Evolutionary conservation across 306 rosid species (phyloP).

Genomic region (Cucurbita pepo): DNA sequence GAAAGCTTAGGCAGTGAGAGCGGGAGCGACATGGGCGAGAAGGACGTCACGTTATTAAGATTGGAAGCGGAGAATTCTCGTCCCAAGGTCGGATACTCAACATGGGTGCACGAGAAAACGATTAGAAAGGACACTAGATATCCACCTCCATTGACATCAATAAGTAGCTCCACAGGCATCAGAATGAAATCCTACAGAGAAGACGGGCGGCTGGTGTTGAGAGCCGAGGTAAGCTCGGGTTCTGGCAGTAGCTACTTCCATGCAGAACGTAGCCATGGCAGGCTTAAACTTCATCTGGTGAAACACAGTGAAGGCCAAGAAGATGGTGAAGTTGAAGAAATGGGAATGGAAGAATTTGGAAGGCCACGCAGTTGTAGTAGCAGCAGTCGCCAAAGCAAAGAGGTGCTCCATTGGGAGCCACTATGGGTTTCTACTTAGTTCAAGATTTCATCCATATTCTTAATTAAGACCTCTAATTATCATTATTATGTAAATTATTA

Average conservation of each 20-base stretch:
- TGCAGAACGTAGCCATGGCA: conserved; percentile 35
- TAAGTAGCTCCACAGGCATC: conserved; percentile 18
- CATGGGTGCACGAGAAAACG: not conserved
- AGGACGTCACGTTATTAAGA: conserved; percentile 14
- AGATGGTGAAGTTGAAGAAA: conserved; percentile 8
- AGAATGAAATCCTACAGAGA: conserved; percentile 30
- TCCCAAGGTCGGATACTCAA: not conserved
- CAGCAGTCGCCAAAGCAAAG: conserved; percentile 10
- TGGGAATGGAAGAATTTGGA: conserved; percentile 17
- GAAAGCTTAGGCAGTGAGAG: conserved; percentile 49
- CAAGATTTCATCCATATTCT: not conserved
- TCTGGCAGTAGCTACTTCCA: conserved; percentile 7
- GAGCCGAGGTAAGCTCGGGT: conserved; percentile 22
- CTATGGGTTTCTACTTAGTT: conserved; percentile 27
- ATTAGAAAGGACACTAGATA: conserved; percentile 13
- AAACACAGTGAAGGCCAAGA: not conserved
- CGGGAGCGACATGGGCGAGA: conserved; percentile 34
- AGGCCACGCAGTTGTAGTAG: conserved; percentile 13
- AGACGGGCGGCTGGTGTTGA: conserved; percentile 42
- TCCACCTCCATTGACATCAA: conserved; percentile 46
- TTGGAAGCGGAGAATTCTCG: not conserved
- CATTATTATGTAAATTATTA: not conserved
- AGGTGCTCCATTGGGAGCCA: conserved; percentile 14
- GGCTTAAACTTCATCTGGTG: conserved; percentile 30
- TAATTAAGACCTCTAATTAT: not conserved